Base-by-base conservation (phyloP, 192 early-diverging fungal species). In the Coemansia sp. region DNA sequence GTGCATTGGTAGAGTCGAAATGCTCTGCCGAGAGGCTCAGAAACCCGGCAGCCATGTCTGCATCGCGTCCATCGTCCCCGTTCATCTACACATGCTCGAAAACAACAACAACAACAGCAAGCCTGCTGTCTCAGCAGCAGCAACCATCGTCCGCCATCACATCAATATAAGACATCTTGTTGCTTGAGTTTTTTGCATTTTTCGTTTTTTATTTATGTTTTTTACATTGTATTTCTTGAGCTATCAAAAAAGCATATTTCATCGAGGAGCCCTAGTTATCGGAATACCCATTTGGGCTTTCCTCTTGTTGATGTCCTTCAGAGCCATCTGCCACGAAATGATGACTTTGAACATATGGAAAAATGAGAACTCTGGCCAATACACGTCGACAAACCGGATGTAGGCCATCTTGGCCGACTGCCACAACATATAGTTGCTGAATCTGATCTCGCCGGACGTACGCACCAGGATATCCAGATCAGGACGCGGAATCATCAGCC, bases 311-410 rank as follows among this genome's bases (percentile, higher is more conserved):
- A 70, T 67, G 22, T 31, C 42, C 36, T 8, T 61, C 55, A 47
- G 65, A 14, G 64, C 52, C 15, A 87, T 45, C 74, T 98, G 96
- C 64, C 89, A 98, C 37, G 89, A 82, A 0, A 96, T 52, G 17
- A 98, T 66, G 4, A 93, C 87, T 6, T 87, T 87, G 29, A 95
- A 66, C 70, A 98, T 87, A 33, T 92, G 79, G 85, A 87, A 91
- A 38, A 98, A 87, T 0, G 89, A 88, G 68, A 99, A 99, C 48
- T 98, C 93, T 8, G 97, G 97, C 97, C 97, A 99, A 45, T 86
- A 86, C 15, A 88, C 88, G 31, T 93, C 82, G 15, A 96, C 84
- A 81, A 98, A 99, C 52, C 93, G 88, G 34, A 97, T 86, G 25
- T 91, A 88, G 30, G 89, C 89, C 47, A 79, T 68, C 38, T 85